These are phyloP conservation scores for Wickerhamomyces sp. DNA, from an alignment of 1,139 yeast species.

Conservation along the genomic window DNA sequence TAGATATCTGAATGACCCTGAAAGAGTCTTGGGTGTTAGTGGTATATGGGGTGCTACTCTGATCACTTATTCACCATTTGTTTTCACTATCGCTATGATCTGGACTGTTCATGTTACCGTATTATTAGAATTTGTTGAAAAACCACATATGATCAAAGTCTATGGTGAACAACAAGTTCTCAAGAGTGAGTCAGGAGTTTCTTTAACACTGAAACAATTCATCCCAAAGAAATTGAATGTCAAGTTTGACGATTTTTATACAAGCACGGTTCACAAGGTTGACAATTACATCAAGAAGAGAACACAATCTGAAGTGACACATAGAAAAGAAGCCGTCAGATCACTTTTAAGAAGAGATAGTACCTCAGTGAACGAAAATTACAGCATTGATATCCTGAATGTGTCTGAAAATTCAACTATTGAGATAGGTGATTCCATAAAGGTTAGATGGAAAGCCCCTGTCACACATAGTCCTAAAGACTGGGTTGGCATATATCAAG, in stretches of 20 bases:
- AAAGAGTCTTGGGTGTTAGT: conserved; percentile 74
- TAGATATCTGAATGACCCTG: conserved; percentile 81
- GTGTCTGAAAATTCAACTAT: conserved; percentile 21
- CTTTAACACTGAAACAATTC: conserved; percentile 29
- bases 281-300: conserved; percentile 22
- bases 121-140: conserved; percentile 71
- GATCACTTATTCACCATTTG: conserved; percentile 55
- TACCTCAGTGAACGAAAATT: conserved; percentile 10
- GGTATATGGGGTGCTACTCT: conserved; percentile 79
- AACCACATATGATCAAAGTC: conserved; percentile 72
- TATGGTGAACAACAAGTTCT: conserved; percentile 62
- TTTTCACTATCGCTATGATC: conserved; percentile 50
- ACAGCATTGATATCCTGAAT: conserved; percentile 12
- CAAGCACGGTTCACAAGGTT: conserved; percentile 14
- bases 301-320: conserved; percentile 17
- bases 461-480: conserved; percentile 41
- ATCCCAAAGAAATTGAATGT: conserved; percentile 30
- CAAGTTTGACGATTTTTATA: conserved; percentile 16
- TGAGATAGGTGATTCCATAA: conserved; percentile 49
- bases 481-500: conserved; percentile 78
- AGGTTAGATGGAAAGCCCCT: conserved; percentile 56
- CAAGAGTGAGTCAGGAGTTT: conserved; percentile 61
- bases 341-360: conserved; percentile 7
- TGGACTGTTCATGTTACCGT: conserved; percentile 70
- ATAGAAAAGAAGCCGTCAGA: conserved; percentile 5